Percentiles rank a stretch among this genome's conserved stretches.
Conservation (phyloP, 2,329 filamentous ascomycete genomes). For the Chrysosporium queenslandicum region DNA sequence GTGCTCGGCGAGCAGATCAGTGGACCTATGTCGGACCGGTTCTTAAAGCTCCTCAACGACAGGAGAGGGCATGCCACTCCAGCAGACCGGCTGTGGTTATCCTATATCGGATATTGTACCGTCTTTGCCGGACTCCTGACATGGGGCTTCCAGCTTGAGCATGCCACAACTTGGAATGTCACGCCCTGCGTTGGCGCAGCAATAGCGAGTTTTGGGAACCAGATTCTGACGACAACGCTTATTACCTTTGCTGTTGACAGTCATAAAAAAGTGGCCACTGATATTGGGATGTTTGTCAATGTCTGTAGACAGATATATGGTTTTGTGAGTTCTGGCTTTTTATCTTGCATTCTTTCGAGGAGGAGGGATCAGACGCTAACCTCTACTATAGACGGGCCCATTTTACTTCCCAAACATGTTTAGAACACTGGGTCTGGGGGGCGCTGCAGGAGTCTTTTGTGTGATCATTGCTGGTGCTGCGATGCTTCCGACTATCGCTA, state of each 20-base stretch:
- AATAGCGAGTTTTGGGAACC: constrained; percentile 45
- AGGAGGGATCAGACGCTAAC: not conserved
- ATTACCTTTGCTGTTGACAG: constrained; percentile 54
- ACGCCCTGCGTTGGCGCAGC: constrained; percentile 48
- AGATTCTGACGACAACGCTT: constrained; percentile 51
- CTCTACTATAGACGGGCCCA: not conserved
- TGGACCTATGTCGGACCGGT: constrained; percentile 25
- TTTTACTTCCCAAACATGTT: not conserved
- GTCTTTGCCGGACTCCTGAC: constrained; percentile 45
- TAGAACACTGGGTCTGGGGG: not conserved
- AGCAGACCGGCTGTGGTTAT: constrained; percentile 43
- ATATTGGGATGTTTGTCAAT: constrained; percentile 50
- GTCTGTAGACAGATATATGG: constrained; percentile 44
- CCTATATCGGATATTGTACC: constrained; percentile 44
- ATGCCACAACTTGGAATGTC: constrained; percentile 45
- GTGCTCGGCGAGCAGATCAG: constrained; percentile 51
- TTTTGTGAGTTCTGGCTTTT: constrained; percentile 26
- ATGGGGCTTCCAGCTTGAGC: constrained; percentile 44
- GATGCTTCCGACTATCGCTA: not conserved
- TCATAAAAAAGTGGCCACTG: constrained; percentile 43
- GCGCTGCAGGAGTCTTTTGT: not conserved
- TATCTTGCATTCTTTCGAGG: too few species aligned
- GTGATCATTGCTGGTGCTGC: not conserved
- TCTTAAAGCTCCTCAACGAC: not conserved
- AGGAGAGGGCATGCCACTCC: constrained; percentile 28